Evolutionary conservation across 257 asterid genomes (phyloP), one percentile per base, ranked within the genome.

Genomic region (Solanum pinnatisectum): DNA sequence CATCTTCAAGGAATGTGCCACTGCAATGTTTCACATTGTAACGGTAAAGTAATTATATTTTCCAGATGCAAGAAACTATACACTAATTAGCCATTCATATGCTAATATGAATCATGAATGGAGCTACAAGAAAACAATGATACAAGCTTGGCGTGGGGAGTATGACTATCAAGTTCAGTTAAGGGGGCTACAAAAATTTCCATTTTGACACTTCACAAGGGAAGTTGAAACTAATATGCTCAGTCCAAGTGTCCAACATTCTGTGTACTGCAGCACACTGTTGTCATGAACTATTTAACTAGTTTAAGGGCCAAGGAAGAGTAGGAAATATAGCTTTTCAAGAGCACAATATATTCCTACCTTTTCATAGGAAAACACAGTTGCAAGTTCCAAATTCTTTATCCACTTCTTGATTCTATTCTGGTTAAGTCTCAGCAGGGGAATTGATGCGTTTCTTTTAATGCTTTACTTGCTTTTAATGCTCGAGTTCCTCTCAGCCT

Each of bases 1-100:
- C 98, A 93, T 97, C 99, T 91, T 97, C 99, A 88, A 97, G 97
- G 93, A 93, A 97, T 79, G 95, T 91, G 12, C 99, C 98, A 70
- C 98, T 97, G 93, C 60, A 89, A 85, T 90, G 89, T 87, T 89
- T 92, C 40, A 86, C 71, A 87, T 89, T 73, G 52, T 39, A 42
- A 84, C 12, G 11, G 5, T 20, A 13, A 52, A 40, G 86, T 22
- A 37, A 42, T 44, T 36, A 79, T 70, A 70, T 13, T 42, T 40
- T n/a, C 71, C 84, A 52, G 40, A 27, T 68, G 72, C 52, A 44
- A 33, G 35, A 52, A 36, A 13, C 56, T 63, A 74, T 86, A 8
- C n/a, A 23, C 36, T 37, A 59, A 81, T 76, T 35, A 81, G 46
- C 71, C 59, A 40, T 72, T 70, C 59, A 78, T 8, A 42, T 42